Conservation (phyloP, 805 yeast species). For the Candida ipomoeae region DNA sequence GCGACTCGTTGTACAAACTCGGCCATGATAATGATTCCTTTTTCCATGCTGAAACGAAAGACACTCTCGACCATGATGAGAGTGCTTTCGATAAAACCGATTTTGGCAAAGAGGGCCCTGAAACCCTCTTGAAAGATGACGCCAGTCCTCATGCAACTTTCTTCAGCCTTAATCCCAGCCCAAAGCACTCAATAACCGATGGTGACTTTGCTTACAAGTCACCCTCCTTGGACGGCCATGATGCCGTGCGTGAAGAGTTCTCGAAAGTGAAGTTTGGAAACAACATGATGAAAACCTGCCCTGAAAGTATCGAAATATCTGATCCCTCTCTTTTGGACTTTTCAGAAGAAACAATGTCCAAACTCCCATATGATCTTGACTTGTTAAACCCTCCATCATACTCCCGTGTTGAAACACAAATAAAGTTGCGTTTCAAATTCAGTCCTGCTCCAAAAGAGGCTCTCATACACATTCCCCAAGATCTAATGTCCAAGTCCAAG, state of each 20-base stretch:
- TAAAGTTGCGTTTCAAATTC: constrained; percentile 65
- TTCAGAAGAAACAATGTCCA: constrained; percentile 30
- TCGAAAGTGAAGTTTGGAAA: constrained; percentile 54
- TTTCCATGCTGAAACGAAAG: constrained; percentile 3
- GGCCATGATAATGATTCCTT: constrained; percentile 1
- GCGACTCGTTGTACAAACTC: constrained; percentile 7
- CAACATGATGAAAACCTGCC: constrained; percentile 35
- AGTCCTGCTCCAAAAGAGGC: constrained; percentile 75
- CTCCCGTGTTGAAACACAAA: constrained; percentile 94
- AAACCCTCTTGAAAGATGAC: constrained; percentile 21
- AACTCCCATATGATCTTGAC: constrained; percentile 46
- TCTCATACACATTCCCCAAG: constrained; percentile 77
- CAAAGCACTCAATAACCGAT: constrained; percentile 10
- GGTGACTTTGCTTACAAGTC: constrained; percentile 13
- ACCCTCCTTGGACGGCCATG: constrained; percentile 29
- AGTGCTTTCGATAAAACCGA: neutral
- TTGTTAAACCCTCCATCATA: constrained; percentile 67
- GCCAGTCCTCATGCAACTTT: constrained; percentile 16
- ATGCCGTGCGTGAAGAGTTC: constrained; percentile 45
- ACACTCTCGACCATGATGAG: neutral
- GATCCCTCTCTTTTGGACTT: constrained; percentile 36
- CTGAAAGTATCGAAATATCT: constrained; percentile 26
- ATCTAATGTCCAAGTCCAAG: constrained; percentile 83
- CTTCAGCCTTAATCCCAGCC: constrained; percentile 20
- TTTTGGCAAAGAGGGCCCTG: neutral